Percentiles rank a stretch among this genome's conserved stretches.
Evolutionary conservation across 73 alveolate species (phyloP).

Genomic region (Paramecium pentaurelia): DNA sequence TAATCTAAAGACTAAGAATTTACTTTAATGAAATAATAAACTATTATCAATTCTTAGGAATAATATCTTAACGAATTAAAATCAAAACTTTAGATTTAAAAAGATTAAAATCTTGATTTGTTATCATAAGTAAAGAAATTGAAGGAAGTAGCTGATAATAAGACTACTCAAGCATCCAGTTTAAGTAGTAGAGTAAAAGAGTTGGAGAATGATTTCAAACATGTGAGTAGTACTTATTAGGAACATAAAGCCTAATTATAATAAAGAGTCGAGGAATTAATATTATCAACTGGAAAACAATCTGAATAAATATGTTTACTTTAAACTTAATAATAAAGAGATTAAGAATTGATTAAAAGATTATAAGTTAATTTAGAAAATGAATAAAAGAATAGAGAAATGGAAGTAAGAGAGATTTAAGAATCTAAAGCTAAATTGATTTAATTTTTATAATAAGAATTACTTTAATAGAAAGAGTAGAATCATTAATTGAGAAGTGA

Average conservation of each 20-base stretch:
- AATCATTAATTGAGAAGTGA: not conserved
- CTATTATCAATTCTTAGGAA: not conserved
- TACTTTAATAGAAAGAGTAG: not conserved
- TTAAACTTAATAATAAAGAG: not conserved
- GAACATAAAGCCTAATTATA: not conserved
- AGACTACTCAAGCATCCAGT: not conserved
- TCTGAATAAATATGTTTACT: not conserved
- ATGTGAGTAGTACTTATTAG: not conserved
- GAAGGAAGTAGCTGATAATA: not conserved
- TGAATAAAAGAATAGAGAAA: not conserved
- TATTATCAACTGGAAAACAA: not conserved
- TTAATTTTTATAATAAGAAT: not conserved
- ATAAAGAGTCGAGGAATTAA: slow-evolving; percentile 1
- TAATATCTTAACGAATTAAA: not conserved
- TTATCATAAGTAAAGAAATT: not conserved
- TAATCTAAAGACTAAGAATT: slow-evolving; percentile 29
- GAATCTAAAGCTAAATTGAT: not conserved
- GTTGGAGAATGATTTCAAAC: not conserved
- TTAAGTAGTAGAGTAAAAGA: not conserved
- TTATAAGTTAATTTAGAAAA: not conserved
- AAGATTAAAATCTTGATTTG: not conserved
- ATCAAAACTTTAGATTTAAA: not conserved
- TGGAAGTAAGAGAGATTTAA: not conserved
- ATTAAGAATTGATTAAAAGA: not conserved
- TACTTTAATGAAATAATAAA: slow-evolving; percentile 14